phyloP scores from a whole-genome alignment of 345 rosid species.

The Kernera saxatilis region DNA sequence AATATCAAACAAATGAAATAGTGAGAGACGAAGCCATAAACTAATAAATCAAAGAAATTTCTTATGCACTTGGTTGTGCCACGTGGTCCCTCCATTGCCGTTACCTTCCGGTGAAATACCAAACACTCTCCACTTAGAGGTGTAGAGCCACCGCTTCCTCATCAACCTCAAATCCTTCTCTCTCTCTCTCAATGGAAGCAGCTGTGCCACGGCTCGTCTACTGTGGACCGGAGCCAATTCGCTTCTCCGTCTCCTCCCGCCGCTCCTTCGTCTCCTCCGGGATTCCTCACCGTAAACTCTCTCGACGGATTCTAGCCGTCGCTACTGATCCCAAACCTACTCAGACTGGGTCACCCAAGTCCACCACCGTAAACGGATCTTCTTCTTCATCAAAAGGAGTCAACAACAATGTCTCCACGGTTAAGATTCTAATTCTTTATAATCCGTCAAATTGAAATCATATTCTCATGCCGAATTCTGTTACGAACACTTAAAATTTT shows the following conservation, averaged over 20 bases:
- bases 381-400: conserved; percentile 38
- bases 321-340: conserved; percentile 73
- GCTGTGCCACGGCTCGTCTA: conserved; percentile 53
- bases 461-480: background rate
- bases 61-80: conserved; percentile 32
- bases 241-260: conserved; percentile 30
- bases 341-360: conserved; percentile 32
- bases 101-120: conserved; percentile 5
- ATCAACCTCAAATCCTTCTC: background rate
- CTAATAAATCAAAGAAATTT: conserved; percentile 4
- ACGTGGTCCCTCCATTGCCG: conserved; percentile 47
- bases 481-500: no score
- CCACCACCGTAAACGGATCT: conserved; percentile 42
- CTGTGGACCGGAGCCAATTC: conserved; percentile 45
- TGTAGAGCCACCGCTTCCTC: conserved; percentile 13
- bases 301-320: conserved; percentile 48
- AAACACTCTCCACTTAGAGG: background rate
- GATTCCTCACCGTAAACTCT: conserved; percentile 32
- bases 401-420: conserved; percentile 64
- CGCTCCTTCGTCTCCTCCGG: conserved; percentile 17
- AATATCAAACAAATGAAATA: no score
- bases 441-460: background rate
- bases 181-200: conserved; percentile 39
- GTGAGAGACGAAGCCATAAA: no score
- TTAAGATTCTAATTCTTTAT: background rate